Percentiles rank a stretch among this genome's conserved stretches.
Evolutionary conservation across 768 basidiomycete genomes (phyloP).

Genomic region (Mycena metata): DNA sequence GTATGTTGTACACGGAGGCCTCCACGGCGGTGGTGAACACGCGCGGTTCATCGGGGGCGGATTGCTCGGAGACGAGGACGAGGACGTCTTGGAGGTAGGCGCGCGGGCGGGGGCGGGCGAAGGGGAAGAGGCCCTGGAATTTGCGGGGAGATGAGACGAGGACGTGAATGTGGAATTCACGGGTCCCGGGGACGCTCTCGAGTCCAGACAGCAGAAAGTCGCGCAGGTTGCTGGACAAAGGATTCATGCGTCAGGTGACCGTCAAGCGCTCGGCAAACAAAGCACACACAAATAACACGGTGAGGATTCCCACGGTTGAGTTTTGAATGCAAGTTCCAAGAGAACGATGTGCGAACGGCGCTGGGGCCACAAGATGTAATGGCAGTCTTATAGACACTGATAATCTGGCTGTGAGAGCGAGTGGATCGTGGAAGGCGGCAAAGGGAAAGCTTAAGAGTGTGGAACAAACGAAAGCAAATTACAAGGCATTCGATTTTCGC

Average conservation of each 20-base stretch:
- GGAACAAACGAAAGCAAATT: too few relatives aligned
- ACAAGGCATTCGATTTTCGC: too few relatives aligned
- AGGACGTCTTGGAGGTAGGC: slow-evolving; percentile 83
- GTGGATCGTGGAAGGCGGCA: too few relatives aligned
- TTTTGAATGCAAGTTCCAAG: too few relatives aligned
- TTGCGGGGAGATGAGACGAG: slow-evolving; percentile 79
- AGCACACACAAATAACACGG: too few relatives aligned
- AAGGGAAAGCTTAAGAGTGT: too few relatives aligned
- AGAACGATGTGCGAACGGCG: too few relatives aligned
- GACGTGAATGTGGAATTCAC: slow-evolving; percentile 81
- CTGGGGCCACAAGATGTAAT: too few relatives aligned
- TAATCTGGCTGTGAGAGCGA: too few relatives aligned
- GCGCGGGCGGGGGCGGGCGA: slow-evolving; percentile 74
- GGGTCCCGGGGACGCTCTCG: slow-evolving; percentile 69
- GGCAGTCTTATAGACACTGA: too few relatives aligned
- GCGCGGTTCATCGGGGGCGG: slow-evolving; percentile 60
- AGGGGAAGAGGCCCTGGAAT: slow-evolving; percentile 79
- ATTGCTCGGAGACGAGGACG: slow-evolving; percentile 78
- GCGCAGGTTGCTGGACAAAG: slow-evolving; percentile 57
- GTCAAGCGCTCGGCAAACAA: background rate
- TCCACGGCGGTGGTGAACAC: slow-evolving; percentile 87
- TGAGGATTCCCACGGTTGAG: too few relatives aligned
- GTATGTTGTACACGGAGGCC: slow-evolving; percentile 80
- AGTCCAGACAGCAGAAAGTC: slow-evolving; percentile 74
- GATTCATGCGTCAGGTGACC: slow-evolving; percentile 37